Percentiles rank a stretch among this genome's conserved stretches.
These are phyloP conservation scores for Pochonia chlamydosporia DNA, from an alignment of 2,329 filamentous ascomycete genomes.

Conservation along the genomic window DNA sequence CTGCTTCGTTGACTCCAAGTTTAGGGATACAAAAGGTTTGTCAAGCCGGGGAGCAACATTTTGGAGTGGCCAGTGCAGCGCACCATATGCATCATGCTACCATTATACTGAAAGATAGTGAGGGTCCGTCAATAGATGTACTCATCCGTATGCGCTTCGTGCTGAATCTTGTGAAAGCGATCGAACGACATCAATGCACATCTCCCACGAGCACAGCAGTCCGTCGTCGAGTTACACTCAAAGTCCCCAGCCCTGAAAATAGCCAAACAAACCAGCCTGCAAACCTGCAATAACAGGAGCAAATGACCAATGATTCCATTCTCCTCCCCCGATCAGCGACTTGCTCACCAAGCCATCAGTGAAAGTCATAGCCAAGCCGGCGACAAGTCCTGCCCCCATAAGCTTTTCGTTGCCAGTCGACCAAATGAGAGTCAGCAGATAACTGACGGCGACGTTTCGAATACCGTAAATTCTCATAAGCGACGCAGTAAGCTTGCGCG, in stretches of 20 bases:
- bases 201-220: too few species aligned
- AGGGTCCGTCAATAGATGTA: too few species aligned
- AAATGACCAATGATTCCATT: constrained; percentile 17
- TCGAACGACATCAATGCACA: too few species aligned
- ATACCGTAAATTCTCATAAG: constrained; percentile 13
- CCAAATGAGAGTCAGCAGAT: constrained; percentile 13
- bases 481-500: constrained; percentile 5
- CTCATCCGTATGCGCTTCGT: too few species aligned
- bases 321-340: constrained; percentile 10
- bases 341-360: constrained; percentile 14
- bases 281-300: constrained; percentile 8
- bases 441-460: constrained; percentile 14
- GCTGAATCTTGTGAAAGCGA: too few species aligned
- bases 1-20: too few species aligned
- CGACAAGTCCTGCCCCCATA: constrained; percentile 5
- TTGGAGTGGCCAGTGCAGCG: too few species aligned
- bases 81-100: too few species aligned
- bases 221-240: neutral
- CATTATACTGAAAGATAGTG: too few species aligned
- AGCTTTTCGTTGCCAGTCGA: constrained; percentile 9
- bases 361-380: constrained; percentile 4
- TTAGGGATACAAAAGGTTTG: too few species aligned
- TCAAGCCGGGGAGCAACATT: too few species aligned
- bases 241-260: neutral
- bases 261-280: neutral